Base-by-base conservation (phyloP, 2,329 filamentous ascomycete species). In the Nemania diffusa region DNA sequence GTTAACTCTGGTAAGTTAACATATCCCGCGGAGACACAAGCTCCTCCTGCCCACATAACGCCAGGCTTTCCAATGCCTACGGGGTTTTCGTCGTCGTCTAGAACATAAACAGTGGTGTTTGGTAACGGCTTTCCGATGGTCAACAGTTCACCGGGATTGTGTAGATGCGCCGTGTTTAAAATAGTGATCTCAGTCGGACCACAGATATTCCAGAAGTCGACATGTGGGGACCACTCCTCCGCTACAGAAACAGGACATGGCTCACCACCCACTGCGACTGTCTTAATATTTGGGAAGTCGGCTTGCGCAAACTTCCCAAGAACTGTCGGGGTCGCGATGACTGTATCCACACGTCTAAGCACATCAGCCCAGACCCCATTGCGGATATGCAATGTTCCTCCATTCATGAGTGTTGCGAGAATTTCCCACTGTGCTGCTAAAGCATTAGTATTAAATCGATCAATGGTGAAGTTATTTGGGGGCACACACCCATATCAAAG, bases 111-210 rank as follows among this genome's bases (percentile, higher is more conserved):
- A 17, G 76, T 84, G 32, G 85, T 88, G 74, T 89, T 89, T 2
- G 87, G 85, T 0, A 85, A 84, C 0, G 86, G 86, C 34, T 74
- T 79, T 5, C 87, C 87, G 67, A 89, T 88, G 0, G 85, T 84
- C 3, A 89, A 73, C 1, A 78, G 76, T 40, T 78, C 74, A 2
- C 85, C 84, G 0, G 79, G 77, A 20, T 78, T 72, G 71, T 88
- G 86, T 44, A 78, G 78, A 60, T 85, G 82, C 76, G 85, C 85
- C 5, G 86, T 87, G 74, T 89, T 88, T 60, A 89, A 81, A 57
- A 89, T 87, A 1, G 84, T 88, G 15, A 86, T 85, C 73, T 89
- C 87, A 0, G 87, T 88, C 1, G 87, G 86, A 1, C 87, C 87
- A 71, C 86, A 89, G 70, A 85, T 84, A 76, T 88, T 89, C 80